Base-by-base conservation (phyloP, 805 yeast species). In the Schizosaccharomyces cryophilus region DNA sequence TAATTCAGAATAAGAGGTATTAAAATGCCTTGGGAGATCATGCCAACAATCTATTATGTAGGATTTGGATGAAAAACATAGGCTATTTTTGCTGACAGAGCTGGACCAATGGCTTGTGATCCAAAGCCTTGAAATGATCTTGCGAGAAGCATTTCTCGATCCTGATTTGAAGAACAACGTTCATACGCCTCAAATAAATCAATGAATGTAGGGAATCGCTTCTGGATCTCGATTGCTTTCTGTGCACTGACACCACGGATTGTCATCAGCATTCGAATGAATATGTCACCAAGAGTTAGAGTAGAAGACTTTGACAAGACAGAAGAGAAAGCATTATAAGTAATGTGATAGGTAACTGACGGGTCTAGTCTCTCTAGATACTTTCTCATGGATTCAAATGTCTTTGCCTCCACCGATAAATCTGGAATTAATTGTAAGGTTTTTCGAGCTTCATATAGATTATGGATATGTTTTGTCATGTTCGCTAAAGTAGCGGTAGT, bases 211-310 rank as follows among this genome's bases (percentile, higher is more conserved):
- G 81, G 80, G 67, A 75, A 93, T 54, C 75, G 69, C 21, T 74
- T 73, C 70, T 89, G 96, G 9, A 93, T 81, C 6, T 80, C 80
- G 9, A 80, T 68, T 0, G 98, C 98, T 68, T 85, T 87, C 64
- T 90, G 96, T 38, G 86, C 71, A 0, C 95, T 80, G 0, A 93
- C 75, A 0, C 97, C 98, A 63, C 79, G 77, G 1, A 85, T 77
- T 2, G 88, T 79, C 84, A 88, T 80, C 26, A 93, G 75, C 83
- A 87, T 81, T 56, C 79, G 74, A 1, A 87, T 72, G 66, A 81
- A 90, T 66, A 87, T 72, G 64, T 90, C 96, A 58, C 80, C 80
- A 0, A 87, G 80, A 0, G 95, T 85, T 67, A 78, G 74, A 74
- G 83, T 73, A 30, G 79, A 79, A 1, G 84, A 75, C 68, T 93